Base-by-base conservation (phyloP, 768 basidiomycete species). In the Lentinula sp. region DNA sequence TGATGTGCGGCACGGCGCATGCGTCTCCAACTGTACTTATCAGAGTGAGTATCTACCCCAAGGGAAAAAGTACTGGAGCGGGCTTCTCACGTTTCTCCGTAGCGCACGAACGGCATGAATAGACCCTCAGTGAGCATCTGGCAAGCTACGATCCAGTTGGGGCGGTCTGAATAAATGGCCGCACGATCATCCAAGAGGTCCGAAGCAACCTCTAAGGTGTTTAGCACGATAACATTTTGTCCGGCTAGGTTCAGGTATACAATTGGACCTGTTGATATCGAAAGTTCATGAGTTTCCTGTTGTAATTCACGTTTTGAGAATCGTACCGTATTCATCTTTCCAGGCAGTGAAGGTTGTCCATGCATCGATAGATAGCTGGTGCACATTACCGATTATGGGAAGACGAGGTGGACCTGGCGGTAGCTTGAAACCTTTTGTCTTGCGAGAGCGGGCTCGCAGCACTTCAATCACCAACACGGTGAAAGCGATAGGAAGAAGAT, bases 1-100 rank as follows among this genome's bases (percentile, higher is more conserved):
- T 75, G 74, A 60, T 75, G 71, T 3, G 69, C 69, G 0, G 73
- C 70, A 16, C 72, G 68, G 18, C 74, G 70, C 70, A 73, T 71
- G 13, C 70, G 64, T 32, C 72, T 68, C 74, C 73, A 76, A 32
- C 74, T 76, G 57, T 42, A 35, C 35, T 28, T 16, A 37, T 13
- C 15, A 16, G 42, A 39, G 52, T 41, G n/a, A 36, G n/a, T 4
- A 61, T 10, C 6, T 18, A 16, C 20, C 41, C 4, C 36, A 8
- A 12, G 6, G 9, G 13, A 41, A 1, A 36, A 42, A 18, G 48
- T 10, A 20, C 13, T 23, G 4, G 59, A 32, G 13, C 0, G n/a
- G n/a, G 23, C 13, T n/a, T 33, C 59, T 48, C 28, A 60, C 59
- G 48, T 32, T 23, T 67, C 63, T 4, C 60, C 61, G 50, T 67